Evolutionary conservation across 2,329 filamentous ascomycete genomes (phyloP).

Genomic region (Sordariomycetes sp.): DNA sequence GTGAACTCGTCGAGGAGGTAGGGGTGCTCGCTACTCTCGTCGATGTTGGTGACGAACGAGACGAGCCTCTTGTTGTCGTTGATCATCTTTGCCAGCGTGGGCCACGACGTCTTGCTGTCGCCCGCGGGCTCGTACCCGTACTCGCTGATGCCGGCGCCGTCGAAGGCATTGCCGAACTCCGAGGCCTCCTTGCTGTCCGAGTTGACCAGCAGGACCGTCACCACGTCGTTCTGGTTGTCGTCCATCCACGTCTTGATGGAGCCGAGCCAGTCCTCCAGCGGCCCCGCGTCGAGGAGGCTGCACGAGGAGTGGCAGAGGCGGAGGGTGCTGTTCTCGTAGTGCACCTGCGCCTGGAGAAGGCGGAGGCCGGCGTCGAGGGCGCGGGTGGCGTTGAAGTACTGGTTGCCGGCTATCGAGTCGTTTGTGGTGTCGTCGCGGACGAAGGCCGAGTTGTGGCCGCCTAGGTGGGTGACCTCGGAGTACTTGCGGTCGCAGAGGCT

Average conservation of each 20-base stretch:
- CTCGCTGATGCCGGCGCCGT: constrained; percentile 45
- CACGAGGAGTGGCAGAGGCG: constrained; percentile 64
- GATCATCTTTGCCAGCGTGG: constrained; percentile 62
- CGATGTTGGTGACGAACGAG: constrained; percentile 53
- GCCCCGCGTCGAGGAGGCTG: constrained; percentile 56
- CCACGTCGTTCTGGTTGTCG: constrained; percentile 59
- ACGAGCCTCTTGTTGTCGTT: constrained; percentile 52
- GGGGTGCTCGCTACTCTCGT: constrained; percentile 28
- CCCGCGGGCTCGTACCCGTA: constrained; percentile 48
- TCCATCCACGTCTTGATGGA: constrained; percentile 60
- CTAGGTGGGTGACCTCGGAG: constrained; percentile 67
- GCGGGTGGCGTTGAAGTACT: constrained; percentile 61
- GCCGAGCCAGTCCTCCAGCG: constrained; percentile 51
- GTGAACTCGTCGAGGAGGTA: constrained; percentile 55
- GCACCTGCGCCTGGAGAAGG: constrained; percentile 62
- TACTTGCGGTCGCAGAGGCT: constrained; percentile 61
- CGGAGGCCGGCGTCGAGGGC: constrained; percentile 63
- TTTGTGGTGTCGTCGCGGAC: constrained; percentile 51
- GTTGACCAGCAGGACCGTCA: constrained; percentile 66
- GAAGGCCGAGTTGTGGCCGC: constrained; percentile 66
- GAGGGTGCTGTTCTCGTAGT: constrained; percentile 47
- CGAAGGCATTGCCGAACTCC: constrained; percentile 43
- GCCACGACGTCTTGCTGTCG: constrained; percentile 44
- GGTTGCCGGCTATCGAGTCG: constrained; percentile 58
- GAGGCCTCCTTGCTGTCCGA: constrained; percentile 45